Percentiles rank a stretch among this genome's conserved stretches.
These are phyloP conservation scores for Wickerhamomyces silvicola DNA, from an alignment of 805 yeast species.

Conservation along the genomic window DNA sequence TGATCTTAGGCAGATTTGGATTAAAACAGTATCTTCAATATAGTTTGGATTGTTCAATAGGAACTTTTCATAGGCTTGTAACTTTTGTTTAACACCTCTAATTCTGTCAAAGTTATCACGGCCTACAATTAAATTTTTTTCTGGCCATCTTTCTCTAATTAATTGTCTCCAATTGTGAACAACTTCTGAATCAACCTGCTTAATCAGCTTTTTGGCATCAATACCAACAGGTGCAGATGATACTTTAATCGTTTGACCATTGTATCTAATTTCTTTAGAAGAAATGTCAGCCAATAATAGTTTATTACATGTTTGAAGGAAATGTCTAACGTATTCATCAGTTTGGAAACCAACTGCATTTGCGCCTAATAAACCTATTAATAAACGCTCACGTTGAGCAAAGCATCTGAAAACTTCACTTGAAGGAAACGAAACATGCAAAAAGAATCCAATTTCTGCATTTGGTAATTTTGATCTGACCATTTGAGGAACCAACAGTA, in stretches of 20 bases:
- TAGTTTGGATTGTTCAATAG: conserved; percentile 65
- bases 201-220: conserved; percentile 53
- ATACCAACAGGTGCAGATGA: conserved; percentile 72
- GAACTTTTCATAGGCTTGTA: conserved; percentile 80
- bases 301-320: conserved; percentile 83
- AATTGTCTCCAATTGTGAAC: conserved; percentile 61
- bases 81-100: conserved; percentile 83
- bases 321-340: conserved; percentile 89
- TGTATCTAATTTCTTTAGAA: conserved; percentile 51
- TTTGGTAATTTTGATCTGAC: conserved; percentile 66
- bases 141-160: conserved; percentile 74
- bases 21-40: conserved; percentile 62
- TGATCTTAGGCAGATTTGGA: conserved; percentile 73
- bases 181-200: conserved; percentile 36
- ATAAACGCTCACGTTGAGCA: conserved; percentile 73
- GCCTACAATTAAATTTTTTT: conserved; percentile 66
- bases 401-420: conserved; percentile 92
- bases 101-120: conserved; percentile 85
- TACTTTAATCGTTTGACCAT: conserved; percentile 50
- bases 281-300: conserved; percentile 78
- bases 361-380: conserved; percentile 84
- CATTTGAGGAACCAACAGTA: conserved; percentile 81
- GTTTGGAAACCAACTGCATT: conserved; percentile 87
- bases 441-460: conserved; percentile 85
- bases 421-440: conserved; percentile 93